Evolutionary conservation across 371 early-diverging fungal species (phyloP).

Genomic region (Fennellomyces sp.): DNA sequence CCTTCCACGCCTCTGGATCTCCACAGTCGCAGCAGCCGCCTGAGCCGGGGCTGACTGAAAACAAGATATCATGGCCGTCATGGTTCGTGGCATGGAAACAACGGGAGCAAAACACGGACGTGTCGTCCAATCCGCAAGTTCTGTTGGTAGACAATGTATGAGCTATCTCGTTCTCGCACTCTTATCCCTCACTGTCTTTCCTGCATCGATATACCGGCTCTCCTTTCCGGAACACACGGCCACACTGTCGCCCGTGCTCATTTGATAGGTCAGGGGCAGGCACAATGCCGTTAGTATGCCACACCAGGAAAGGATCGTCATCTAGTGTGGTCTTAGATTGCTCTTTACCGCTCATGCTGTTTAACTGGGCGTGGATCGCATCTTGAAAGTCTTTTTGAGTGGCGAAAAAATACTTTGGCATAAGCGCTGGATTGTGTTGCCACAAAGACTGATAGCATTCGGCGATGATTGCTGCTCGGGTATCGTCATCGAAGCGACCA

Average conservation of each 20-base stretch:
- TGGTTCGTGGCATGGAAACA: constrained; percentile 95
- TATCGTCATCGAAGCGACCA: constrained; percentile 44
- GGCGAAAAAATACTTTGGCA: constrained; percentile 50
- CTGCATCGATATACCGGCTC: constrained; percentile 87
- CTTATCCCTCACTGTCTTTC: constrained; percentile 31
- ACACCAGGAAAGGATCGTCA: constrained; percentile 2
- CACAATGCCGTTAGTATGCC: constrained; percentile 41
- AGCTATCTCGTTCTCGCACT: background rate
- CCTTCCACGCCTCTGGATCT: constrained; percentile 94
- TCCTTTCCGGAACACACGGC: constrained; percentile 83
- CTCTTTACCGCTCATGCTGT: background rate
- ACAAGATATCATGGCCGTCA: constrained; percentile 90
- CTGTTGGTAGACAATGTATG: background rate
- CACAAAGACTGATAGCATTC: constrained; percentile 55
- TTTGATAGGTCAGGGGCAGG: constrained; percentile 40
- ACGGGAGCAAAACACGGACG: constrained; percentile 91
- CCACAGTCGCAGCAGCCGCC: constrained; percentile 99
- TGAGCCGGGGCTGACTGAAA: constrained; percentile 77
- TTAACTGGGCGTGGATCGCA: constrained; percentile 23
- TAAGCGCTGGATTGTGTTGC: constrained; percentile 45
- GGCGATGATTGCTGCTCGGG: constrained; percentile 48
- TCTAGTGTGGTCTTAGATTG: background rate
- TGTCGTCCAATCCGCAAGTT: constrained; percentile 89
- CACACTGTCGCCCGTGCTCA: constrained; percentile 76
- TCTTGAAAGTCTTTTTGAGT: constrained; percentile 44